Evolutionary conservation across 192 early-diverging fungal species (phyloP).

Genomic region (Spizellomyces sp.): DNA sequence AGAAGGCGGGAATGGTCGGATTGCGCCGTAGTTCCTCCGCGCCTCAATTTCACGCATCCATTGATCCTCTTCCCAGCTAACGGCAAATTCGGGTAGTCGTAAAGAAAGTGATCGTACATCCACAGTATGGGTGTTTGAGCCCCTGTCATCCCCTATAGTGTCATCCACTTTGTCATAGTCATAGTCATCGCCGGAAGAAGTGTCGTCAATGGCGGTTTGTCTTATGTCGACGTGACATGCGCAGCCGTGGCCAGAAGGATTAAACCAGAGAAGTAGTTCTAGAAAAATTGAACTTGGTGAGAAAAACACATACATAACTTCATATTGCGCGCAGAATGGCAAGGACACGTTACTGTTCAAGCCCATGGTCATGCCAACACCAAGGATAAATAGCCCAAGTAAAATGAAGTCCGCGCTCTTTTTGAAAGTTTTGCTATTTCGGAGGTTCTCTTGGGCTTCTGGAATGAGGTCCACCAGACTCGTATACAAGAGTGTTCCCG

Average conservation of each 20-base stretch:
- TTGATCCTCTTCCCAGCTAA: too few relatives aligned
- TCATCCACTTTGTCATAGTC: too few relatives aligned
- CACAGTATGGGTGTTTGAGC: too few relatives aligned
- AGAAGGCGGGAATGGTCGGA: too few relatives aligned
- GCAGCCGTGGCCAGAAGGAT: slow-evolving; percentile 9
- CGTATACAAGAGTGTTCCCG: slow-evolving; percentile 18
- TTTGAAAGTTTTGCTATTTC: background rate
- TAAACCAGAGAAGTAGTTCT: slow-evolving; percentile 9
- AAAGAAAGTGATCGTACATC: too few relatives aligned
- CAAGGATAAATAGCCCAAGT: slow-evolving; percentile 1
- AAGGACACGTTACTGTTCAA: slow-evolving; percentile 1
- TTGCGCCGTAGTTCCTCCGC: too few relatives aligned
- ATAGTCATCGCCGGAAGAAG: too few relatives aligned
- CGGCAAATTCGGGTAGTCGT: too few relatives aligned
- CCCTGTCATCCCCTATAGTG: too few relatives aligned
- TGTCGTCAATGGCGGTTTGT: too few relatives aligned
- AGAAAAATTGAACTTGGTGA: background rate
- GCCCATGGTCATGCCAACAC: background rate
- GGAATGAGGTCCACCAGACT: slow-evolving; percentile 15
- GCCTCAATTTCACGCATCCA: too few relatives aligned
- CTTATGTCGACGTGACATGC: slow-evolving; percentile 14
- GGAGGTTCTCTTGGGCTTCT: slow-evolving; percentile 12
- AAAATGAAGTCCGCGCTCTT: background rate
- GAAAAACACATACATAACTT: background rate
- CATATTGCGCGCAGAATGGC: background rate